Evolutionary conservation across 2,329 filamentous ascomycete genomes (phyloP).

Genomic region (Cordyceps farinosa): DNA sequence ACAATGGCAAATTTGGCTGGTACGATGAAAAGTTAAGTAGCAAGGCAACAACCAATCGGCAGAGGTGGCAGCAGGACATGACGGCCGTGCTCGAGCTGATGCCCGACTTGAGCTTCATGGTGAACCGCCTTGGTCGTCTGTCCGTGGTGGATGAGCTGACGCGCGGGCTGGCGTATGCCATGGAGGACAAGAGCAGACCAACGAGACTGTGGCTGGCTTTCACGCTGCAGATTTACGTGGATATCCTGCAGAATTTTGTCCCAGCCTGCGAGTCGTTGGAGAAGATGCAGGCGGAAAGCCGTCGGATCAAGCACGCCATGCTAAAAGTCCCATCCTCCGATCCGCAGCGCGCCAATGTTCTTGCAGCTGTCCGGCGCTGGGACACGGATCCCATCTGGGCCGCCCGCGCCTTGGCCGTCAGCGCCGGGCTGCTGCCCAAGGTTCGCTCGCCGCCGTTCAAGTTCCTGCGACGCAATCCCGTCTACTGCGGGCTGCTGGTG

Average conservation of each 20-base stretch:
- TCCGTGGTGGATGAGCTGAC: constrained; percentile 24
- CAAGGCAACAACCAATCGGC: not conserved
- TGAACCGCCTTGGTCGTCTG: constrained; percentile 1
- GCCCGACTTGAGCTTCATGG: constrained; percentile 18
- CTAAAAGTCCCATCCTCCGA: constrained; percentile 13
- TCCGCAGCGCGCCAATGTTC: not conserved
- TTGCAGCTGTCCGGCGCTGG: constrained; percentile 19
- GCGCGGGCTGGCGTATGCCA: constrained; percentile 11
- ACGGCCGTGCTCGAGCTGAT: constrained; percentile 20
- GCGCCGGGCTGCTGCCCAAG: not conserved
- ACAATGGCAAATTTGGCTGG: constrained; percentile 23
- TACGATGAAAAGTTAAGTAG: constrained; percentile 20
- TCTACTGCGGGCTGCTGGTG: constrained; percentile 23
- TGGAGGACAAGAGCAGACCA: not conserved
- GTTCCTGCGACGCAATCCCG: constrained; percentile 24
- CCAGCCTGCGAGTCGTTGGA: not conserved
- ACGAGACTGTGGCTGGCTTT: constrained; percentile 21
- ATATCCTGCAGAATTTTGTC: constrained; percentile 20
- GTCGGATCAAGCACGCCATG: constrained; percentile 21
- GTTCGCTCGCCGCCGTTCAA: constrained; percentile 1
- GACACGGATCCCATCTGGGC: constrained; percentile 20
- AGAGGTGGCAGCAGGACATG: constrained; percentile 20
- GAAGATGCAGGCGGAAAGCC: constrained; percentile 18
- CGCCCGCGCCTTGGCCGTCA: not conserved
- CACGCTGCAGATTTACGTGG: constrained; percentile 22